These are phyloP conservation scores for Boletales sp. DNA, from an alignment of 768 basidiomycete species.

Conservation along the genomic window DNA sequence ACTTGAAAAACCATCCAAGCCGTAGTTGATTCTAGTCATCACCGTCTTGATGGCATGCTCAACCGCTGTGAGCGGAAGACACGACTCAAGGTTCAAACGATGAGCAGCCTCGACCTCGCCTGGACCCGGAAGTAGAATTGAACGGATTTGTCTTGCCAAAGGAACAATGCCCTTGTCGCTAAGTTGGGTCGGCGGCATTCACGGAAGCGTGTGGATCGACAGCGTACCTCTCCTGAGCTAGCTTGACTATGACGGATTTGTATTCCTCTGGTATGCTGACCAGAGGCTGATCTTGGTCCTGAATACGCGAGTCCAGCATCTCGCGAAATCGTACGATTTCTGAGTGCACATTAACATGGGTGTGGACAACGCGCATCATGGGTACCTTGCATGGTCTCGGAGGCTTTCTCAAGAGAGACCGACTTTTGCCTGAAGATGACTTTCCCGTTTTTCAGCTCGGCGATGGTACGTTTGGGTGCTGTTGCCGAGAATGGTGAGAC, in stretches of 20 bases:
- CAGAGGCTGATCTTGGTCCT: slow-evolving; percentile 48
- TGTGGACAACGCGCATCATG: not conserved
- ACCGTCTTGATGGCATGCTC: slow-evolving; percentile 63
- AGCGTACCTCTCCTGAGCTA: slow-evolving; percentile 79
- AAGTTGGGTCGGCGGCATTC: slow-evolving; percentile 9
- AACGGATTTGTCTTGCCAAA: slow-evolving; percentile 67
- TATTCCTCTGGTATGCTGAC: slow-evolving; percentile 62
- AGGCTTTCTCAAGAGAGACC: slow-evolving; percentile 70
- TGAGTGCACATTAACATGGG: slow-evolving; percentile 24
- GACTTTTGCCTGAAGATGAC: slow-evolving; percentile 73
- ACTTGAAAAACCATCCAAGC: slow-evolving; percentile 52
- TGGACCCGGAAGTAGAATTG: slow-evolving; percentile 60
- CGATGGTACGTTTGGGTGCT: slow-evolving; percentile 41
- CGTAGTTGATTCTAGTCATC: slow-evolving; percentile 76
- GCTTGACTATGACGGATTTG: slow-evolving; percentile 71
- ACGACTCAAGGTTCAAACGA: slow-evolving; percentile 33
- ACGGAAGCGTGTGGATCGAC: not conserved
- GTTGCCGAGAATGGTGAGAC: slow-evolving; percentile 23
- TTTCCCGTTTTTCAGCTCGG: slow-evolving; percentile 75
- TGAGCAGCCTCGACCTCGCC: slow-evolving; percentile 49
- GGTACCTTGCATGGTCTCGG: slow-evolving; percentile 79
- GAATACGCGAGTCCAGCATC: slow-evolving; percentile 57
- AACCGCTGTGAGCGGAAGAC: slow-evolving; percentile 45
- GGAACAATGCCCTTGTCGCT: slow-evolving; percentile 71
- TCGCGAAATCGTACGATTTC: slow-evolving; percentile 77